Percentiles rank a stretch among this genome's conserved stretches.
Evolutionary conservation across 768 basidiomycete genomes (phyloP).

Genomic region (Suillus subluteus): DNA sequence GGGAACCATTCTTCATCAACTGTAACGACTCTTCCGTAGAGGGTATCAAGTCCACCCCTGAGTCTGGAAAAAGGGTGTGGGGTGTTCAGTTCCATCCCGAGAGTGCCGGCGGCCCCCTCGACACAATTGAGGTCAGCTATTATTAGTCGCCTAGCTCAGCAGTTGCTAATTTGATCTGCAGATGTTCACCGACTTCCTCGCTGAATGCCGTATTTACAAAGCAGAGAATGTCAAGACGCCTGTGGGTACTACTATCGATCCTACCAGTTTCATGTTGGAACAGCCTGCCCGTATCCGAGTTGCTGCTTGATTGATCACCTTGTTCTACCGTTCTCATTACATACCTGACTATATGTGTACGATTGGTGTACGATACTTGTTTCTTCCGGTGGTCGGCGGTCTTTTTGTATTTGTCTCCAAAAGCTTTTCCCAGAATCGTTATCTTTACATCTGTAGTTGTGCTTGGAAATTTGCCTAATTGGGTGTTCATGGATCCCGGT

Average conservation of each 20-base stretch:
- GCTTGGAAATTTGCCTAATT: constrained; percentile 8
- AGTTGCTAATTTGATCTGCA: constrained; percentile 29
- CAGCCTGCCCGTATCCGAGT: constrained; percentile 31
- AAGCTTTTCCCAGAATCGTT: not conserved
- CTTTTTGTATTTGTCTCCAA: not conserved
- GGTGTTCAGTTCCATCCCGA: constrained; percentile 99
- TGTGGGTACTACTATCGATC: constrained; percentile 16
- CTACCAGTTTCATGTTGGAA: constrained; percentile 25
- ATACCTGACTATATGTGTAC: constrained; percentile 21
- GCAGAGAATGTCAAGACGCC: constrained; percentile 32
- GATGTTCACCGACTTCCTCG: constrained; percentile 95
- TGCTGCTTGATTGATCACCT: constrained; percentile 26
- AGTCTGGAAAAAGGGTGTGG: constrained; percentile 91
- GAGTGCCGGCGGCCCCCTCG: constrained; percentile 96
- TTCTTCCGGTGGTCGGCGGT: not conserved
- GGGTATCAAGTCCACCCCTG: constrained; percentile 92
- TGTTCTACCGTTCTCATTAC: not conserved
- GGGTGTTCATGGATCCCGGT: not conserved
- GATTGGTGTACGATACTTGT: constrained; percentile 21
- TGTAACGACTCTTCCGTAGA: constrained; percentile 99
- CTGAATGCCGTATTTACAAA: constrained; percentile 72
- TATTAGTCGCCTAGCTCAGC: too few species aligned
- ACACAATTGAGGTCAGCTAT: constrained; percentile 87
- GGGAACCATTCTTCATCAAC: constrained; percentile 99
- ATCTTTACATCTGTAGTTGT: not conserved